Base-by-base conservation (phyloP, 345 rosid genomes). In the Toxicodendron radicans region DNA sequence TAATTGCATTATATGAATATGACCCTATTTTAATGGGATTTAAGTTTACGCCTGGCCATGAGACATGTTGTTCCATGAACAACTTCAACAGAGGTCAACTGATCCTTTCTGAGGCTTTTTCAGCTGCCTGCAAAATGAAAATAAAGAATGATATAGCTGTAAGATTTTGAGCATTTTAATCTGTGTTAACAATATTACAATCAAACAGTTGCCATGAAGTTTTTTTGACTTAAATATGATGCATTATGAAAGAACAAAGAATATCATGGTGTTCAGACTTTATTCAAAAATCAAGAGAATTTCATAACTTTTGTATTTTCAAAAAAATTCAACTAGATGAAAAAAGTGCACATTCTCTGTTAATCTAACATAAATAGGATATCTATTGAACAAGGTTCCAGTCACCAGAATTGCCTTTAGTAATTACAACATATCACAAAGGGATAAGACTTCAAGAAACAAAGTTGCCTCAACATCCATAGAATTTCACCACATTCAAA, bases 401-500 rank as follows among this genome's bases (percentile, higher is more conserved):
- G 27, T 9, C 24, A 58, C 20, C 57, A 18, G 5, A 58, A 10
- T 23, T 43, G 65, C 13, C 43, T n/a, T n/a, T 52, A 43, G n/a
- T 48, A 27, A 71, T 24, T 57, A 41, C 65, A 45, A 24, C 64
- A 43, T 58, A 18, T 24, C 57, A 43, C 43, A 17, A 45, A 43
- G 16, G 33, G 21, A 35, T 9, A 45, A 24, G 24, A 60, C 38
- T 57, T 27, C 11, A 5, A 11, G 64, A 58, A 58, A 24, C 43
- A 58, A 13, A 12, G 38, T 58, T 41, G 38, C 64, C 13, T 12
- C 7, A 70, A 58, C 23, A 71, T 58, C n/a, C 45, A 43, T 41
- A 16, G 57, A 11, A 46, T 48, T 71, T 24, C 58, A 45, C 58
- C 74, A 24, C 7, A 27, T 48, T 69, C 72, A 17, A 45, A 24